These are phyloP conservation scores for Penicillium sp. DNA, from an alignment of 2,329 filamentous ascomycete genomes.

Conservation along the genomic window DNA sequence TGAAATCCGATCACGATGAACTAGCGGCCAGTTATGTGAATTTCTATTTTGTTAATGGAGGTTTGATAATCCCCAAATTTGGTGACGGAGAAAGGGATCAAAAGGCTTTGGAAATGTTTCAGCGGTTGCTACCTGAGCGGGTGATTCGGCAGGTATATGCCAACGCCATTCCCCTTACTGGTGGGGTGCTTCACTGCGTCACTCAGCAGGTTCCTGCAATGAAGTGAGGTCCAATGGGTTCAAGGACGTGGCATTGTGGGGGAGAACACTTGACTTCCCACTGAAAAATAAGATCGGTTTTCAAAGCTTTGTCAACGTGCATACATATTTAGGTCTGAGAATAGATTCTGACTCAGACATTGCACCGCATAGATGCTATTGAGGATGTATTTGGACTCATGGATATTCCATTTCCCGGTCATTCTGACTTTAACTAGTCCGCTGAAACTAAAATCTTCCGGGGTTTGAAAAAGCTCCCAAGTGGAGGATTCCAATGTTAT, in stretches of 20 bases:
- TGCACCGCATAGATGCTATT: not conserved
- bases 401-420: not conserved
- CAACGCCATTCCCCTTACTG: conserved; percentile 28
- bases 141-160: conserved; percentile 27
- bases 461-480: not conserved
- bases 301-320: not conserved
- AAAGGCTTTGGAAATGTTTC: conserved; percentile 24
- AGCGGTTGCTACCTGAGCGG: conserved; percentile 24
- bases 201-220: conserved; percentile 28
- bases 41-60: conserved; percentile 33
- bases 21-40: conserved; percentile 30
- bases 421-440: not conserved
- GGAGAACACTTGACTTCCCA: not conserved
- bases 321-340: not conserved
- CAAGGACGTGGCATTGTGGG: not conserved
- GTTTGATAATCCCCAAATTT: conserved; percentile 31
- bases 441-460: not conserved
- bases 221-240: not conserved
- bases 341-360: not conserved
- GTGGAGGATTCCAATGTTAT: not conserved
- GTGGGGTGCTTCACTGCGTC: conserved; percentile 33
- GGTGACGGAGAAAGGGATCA: conserved; percentile 24
- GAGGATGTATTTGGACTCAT: not conserved
- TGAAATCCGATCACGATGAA: conserved; percentile 16
- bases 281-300: not conserved